Percentiles rank a stretch among this genome's conserved stretches.
Evolutionary conservation across 1,139 yeast genomes (phyloP).

Genomic region (Debaryomyces coudertii): DNA sequence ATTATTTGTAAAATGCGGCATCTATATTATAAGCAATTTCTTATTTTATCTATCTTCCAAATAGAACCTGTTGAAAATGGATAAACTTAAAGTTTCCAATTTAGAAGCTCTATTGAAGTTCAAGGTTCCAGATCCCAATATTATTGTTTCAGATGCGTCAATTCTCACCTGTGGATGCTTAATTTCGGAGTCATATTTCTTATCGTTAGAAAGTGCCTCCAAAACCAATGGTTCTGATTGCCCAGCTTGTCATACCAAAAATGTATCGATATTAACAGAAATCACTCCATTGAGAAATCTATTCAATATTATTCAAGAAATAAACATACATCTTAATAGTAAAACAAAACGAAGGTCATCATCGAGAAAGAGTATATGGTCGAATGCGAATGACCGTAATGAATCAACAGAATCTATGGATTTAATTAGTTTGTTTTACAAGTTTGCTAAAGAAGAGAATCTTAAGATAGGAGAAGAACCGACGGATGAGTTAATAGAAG

Average conservation of each 20-base stretch:
- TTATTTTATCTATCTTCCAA: too few species aligned
- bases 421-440: conserved; percentile 42
- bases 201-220: conserved; percentile 19
- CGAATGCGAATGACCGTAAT: conserved; percentile 28
- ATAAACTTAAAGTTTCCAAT: conserved; percentile 26
- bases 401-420: conserved; percentile 35
- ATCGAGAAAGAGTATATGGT: conserved; percentile 24
- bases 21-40: neutral
- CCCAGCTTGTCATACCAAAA: conserved; percentile 48
- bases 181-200: conserved; percentile 53
- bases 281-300: conserved; percentile 57
- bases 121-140: conserved; percentile 24
- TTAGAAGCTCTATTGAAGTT: conserved; percentile 37
- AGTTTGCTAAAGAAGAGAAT: conserved; percentile 46
- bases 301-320: conserved; percentile 38
- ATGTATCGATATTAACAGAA: conserved; percentile 43
- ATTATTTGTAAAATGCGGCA: neutral
- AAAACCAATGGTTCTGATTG: conserved; percentile 33
- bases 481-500: conserved; percentile 13
- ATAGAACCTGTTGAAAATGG: conserved; percentile 24
- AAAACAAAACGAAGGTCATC: conserved; percentile 25
- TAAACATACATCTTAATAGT: conserved; percentile 15
- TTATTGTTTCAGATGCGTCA: conserved; percentile 50
- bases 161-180: conserved; percentile 74
- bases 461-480: conserved; percentile 6